A percentile compares a stretch with the other conserved stretches of the same genome.
Conservation (phyloP, 352 stramenopile genomes). For the Lagenidium sp. region DNA sequence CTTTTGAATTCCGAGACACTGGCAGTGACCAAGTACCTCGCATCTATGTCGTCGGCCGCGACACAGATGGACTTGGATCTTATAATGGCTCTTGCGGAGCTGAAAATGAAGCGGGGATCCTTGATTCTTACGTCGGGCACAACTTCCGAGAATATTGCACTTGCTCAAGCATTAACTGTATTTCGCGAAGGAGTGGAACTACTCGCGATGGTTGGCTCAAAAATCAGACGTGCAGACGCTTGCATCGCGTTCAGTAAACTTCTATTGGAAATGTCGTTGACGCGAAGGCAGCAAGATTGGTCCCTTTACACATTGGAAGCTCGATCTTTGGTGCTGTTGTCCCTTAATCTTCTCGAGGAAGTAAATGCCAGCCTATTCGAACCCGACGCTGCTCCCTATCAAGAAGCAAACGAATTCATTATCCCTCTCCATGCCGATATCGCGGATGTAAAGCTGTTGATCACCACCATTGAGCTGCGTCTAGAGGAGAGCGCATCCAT, state of each 20-base stretch:
- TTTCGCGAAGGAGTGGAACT: conserved; percentile 8
- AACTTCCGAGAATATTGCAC: neutral
- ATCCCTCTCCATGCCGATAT: conserved; percentile 20
- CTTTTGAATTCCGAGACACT: too few species aligned
- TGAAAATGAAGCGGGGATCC: conserved; percentile 5
- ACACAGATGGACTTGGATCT: conserved; percentile 8
- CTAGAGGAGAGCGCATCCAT: conserved; percentile 17
- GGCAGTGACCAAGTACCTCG: conserved; percentile 10
- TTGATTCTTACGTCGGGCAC: conserved; percentile 1
- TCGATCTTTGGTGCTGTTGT: too few species aligned
- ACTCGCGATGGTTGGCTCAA: conserved; percentile 1
- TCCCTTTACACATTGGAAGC: too few species aligned
- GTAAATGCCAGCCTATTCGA: too few species aligned
- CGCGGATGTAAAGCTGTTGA: conserved; percentile 21
- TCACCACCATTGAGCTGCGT: conserved; percentile 25
- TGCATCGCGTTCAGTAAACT: neutral
- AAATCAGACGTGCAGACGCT: neutral
- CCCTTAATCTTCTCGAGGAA: too few species aligned
- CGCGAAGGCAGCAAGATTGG: too few species aligned
- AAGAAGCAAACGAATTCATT: neutral
- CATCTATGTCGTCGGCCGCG: neutral
- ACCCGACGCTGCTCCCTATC: too few species aligned
- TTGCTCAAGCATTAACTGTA: neutral
- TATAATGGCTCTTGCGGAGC: conserved; percentile 3
- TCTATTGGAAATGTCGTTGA: too few species aligned